Base-by-base conservation (phyloP, 495 filamentous ascomycete species). In the Evansstolkia leycettana region DNA sequence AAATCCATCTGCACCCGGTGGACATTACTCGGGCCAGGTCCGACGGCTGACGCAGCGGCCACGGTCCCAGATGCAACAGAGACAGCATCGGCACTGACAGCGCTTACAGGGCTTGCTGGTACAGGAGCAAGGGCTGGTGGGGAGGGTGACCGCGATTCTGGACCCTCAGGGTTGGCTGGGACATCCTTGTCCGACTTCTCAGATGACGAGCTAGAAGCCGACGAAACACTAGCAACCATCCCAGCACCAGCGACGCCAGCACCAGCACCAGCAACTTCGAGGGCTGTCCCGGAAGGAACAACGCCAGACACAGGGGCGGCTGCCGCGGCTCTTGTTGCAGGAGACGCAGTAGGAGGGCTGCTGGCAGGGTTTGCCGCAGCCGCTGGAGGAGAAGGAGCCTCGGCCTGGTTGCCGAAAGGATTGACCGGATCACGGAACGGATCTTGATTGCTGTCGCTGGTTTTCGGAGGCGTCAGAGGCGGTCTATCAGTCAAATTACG, bases 1-100 rank as follows among this genome's bases (percentile, higher is more conserved):
- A 96, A 99, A 54, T 95, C 90, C 43, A 96, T 72, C 52, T 96
- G 90, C 19, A 95, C 85, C 39, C 90, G 83, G 55, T 99, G 80
- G 39, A 90, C 82, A 40, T 75, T 70, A 4, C 60, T 52, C 1
- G 77, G 70, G 13, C 65, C 65, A 36, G 51, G 45, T 10, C 48
- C 51, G 27, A 41, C 38, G 17, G 36, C 39, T 18, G 51, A 46
- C 28, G 47, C 52, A 18, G 52, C 54, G 47, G 49, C 54, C 7
- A 50, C 51, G 60, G 54, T 18, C 51, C 59, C 54, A 19, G 54
- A 41, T 39, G 42, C 40, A 35, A 42, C 47, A 12, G 54, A 56
- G 7, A 54, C 60, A 5, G 50, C 60, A 48, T 45, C 40, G 28
- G 37, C 40, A 38, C 39, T 40, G 12, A 36, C 34, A 27, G 23